A percentile compares a stretch with the other conserved stretches of the same genome.
These are phyloP conservation scores for Rhodotorula sp. DNA, from an alignment of 1,284 basidiomycete genomes.

Conservation along the genomic window DNA sequence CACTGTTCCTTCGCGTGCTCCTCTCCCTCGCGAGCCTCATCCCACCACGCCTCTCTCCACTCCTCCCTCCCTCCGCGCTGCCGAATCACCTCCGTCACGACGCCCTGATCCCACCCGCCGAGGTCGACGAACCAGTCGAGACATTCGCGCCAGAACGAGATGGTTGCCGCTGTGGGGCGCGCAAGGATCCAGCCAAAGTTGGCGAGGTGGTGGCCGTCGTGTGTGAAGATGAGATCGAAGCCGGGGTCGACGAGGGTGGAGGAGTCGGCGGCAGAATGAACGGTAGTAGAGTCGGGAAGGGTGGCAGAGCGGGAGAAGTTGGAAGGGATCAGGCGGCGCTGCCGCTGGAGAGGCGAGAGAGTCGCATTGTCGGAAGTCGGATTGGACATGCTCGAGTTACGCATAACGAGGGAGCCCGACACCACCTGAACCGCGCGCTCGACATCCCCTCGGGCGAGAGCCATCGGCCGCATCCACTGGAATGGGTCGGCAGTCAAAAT, in stretches of 20 bases:
- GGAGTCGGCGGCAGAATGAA: not conserved
- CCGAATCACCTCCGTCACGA: not conserved
- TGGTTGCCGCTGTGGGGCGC: not conserved
- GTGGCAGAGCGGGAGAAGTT: not conserved
- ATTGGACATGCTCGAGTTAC: not conserved
- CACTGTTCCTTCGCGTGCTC: not conserved
- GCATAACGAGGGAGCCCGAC: not conserved
- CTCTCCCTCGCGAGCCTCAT: not conserved
- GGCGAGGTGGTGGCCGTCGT: not conserved
- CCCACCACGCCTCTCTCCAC: not conserved
- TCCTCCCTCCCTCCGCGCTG: not conserved
- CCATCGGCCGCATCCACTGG: not conserved
- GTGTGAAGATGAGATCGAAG: not conserved
- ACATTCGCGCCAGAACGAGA: not conserved
- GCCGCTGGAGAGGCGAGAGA: too few relatives aligned
- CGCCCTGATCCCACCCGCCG: not conserved
- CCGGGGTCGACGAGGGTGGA: not conserved
- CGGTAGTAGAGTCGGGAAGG: not conserved
- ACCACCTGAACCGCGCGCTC: too few relatives aligned
- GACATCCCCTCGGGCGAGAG: too few relatives aligned
- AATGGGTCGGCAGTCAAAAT: not conserved
- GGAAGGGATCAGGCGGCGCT: not conserved
- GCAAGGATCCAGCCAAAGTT: conserved; percentile 2
- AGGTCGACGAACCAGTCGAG: not conserved
- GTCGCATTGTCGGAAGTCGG: not conserved